A percentile compares a stretch with the other conserved stretches of the same genome.
Conservation (phyloP, 768 basidiomycete genomes). For the Crassisporium funariophilum region DNA sequence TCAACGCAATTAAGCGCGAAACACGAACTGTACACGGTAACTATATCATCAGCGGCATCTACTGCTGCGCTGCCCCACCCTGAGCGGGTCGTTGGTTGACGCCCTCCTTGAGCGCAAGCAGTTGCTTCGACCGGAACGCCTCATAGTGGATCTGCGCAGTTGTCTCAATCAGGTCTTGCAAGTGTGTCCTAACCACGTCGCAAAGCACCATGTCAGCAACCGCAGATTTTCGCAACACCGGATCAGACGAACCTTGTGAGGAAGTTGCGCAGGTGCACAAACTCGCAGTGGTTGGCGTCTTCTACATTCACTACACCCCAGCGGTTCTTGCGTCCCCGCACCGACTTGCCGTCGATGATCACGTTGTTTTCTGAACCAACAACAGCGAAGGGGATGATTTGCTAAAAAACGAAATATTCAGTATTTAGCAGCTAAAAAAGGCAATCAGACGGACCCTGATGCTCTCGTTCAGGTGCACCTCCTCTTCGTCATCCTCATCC, state of each 20-base stretch:
- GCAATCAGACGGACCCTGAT: constrained; percentile 68
- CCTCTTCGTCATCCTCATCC: constrained; percentile 93
- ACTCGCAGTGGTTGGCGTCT: constrained; percentile 96
- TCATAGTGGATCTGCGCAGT: constrained; percentile 99
- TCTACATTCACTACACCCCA: constrained; percentile 99
- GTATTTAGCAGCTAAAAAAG: not conserved
- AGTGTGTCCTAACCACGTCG: constrained; percentile 70
- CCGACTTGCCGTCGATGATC: constrained; percentile 93
- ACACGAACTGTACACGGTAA: constrained; percentile 7
- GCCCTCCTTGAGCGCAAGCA: constrained; percentile 95
- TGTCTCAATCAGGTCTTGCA: constrained; percentile 98
- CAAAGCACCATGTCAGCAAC: not conserved
- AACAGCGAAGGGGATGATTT: constrained; percentile 94
- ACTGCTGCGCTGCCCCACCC: constrained; percentile 31
- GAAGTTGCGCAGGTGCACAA: constrained; percentile 96
- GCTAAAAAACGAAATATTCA: constrained; percentile 44
- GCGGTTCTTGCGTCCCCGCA: constrained; percentile 94
- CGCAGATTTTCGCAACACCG: not conserved
- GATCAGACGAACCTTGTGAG: constrained; percentile 67
- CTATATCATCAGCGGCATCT: constrained; percentile 9
- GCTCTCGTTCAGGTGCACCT: constrained; percentile 83
- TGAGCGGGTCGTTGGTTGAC: constrained; percentile 72
- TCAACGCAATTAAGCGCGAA: not conserved
- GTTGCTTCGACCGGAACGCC: constrained; percentile 98
- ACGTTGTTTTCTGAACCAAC: constrained; percentile 97